Evolutionary conservation across 169 alveolate genomes (phyloP), one percentile per base, ranked within the genome.

Genomic region (Toxoplasma gondii): DNA sequence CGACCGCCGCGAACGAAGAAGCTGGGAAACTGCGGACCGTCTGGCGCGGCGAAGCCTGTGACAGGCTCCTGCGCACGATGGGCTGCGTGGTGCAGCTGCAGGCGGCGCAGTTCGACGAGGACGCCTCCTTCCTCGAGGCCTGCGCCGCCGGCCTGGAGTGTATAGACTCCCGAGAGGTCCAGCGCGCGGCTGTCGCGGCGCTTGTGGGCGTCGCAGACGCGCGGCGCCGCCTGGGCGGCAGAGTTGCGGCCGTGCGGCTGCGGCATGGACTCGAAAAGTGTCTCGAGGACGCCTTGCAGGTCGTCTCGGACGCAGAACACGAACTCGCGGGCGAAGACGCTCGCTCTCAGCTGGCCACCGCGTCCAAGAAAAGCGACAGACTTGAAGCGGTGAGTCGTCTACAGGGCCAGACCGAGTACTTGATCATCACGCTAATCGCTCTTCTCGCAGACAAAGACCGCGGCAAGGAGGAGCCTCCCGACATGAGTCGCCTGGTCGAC

Each of bases 131-230:
- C 70, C 67, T 80, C 29, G 84, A 45, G 67, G 91, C 94, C 16
- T 67, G 87, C 41, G 64, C 91, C 10, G 49, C 83, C 36, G 94
- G 86, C 31, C 19, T 80, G 19, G 87, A 92, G 44, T 82, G 91
- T 31, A 7, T 36, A 12, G 91, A 81, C 78, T 49, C 41, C 49
- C 53, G 69, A 34, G 70, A 31, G 2, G 86, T 92, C 7, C 91
- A 81, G 69, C 91, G 49, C 10, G 94, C 94, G 12, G 94, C 91
- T 4, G 91, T 92, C 91, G 82, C 78, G 19, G 91, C 94, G n/a
- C 86, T 82, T 39, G 83, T 86, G 12, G 64, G 81, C 12, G 94
- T 58, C 19, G 94, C 94, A 17, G 91, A 80, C 67, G 83, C 91
- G 19, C 43, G 94, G 87, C 45, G 94, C 39, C 91, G 91, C 22